phyloP scores from a whole-genome alignment of 306 rosid species.

The Herpetospermum pedunculosum region DNA sequence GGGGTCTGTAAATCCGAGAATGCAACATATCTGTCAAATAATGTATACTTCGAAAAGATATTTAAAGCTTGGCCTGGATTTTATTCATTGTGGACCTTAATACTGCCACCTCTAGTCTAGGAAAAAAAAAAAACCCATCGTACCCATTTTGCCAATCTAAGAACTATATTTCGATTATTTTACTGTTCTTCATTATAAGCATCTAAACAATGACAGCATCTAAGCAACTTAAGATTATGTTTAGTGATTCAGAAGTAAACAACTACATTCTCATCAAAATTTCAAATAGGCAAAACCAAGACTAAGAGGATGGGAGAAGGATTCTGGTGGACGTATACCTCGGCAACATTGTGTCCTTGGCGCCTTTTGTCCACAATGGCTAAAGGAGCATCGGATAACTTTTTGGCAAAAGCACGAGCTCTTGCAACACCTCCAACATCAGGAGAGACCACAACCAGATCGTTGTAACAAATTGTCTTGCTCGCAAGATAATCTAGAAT shows the following conservation, averaged over 20 bases:
- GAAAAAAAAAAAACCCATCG: not conserved
- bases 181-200: not conserved
- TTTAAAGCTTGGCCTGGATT: not conserved
- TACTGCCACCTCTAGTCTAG: not conserved
- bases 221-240: not conserved
- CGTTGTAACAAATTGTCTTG: slow-evolving; percentile 83
- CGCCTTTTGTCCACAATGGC: slow-evolving; percentile 98
- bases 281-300: not conserved
- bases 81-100: not conserved
- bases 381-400: slow-evolving; percentile 92
- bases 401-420: slow-evolving; percentile 97
- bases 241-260: not conserved
- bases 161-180: not conserved
- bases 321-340: slow-evolving; percentile 33
- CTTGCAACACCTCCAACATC: slow-evolving; percentile 99
- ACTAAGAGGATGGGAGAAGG: not conserved
- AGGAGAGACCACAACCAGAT: slow-evolving; percentile 95
- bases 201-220: not conserved
- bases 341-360: slow-evolving; percentile 83
- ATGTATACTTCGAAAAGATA: not conserved
- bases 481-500: slow-evolving; percentile 98
- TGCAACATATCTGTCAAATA: not conserved
- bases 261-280: not conserved
- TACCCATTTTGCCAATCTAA: not conserved
- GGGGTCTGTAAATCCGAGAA: not conserved